Evolutionary conservation across 2,329 filamentous ascomycete genomes (phyloP), one percentile per base, ranked within the genome.

Genomic region (Scedosporium dehoogii): DNA sequence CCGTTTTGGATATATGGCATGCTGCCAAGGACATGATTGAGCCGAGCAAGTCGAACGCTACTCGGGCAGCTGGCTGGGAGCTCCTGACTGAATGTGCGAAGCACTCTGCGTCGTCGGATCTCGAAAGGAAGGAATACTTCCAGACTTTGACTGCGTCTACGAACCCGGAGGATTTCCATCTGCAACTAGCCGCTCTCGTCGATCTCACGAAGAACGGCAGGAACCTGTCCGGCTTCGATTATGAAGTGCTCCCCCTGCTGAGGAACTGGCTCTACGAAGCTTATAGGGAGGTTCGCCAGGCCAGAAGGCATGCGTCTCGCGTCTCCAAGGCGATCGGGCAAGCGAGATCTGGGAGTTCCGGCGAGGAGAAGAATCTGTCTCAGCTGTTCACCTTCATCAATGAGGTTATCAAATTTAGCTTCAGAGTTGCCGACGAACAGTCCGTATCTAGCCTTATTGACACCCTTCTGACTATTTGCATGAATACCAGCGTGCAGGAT

Each of bases 401-500:
- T 63, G 85, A 89, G 65, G 79, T 90, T 61, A 85, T 90, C 75
- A 91, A 90, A 70, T 92, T 90, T 77, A 90, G 87, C 70, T 88
- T 86, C 71, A 88, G 86, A 66, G 80, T 85, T 38, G 85, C 88
- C 25, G 81, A 82, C 65, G 86, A 89, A 65, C 73, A 79, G 38
- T 83, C 87, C 56, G 78, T 89, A 21, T 80, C 80, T 60, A 76
- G 78, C 3, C 74, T 92, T 61, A 82, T 92, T 63, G 79, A 84
- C 63, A 80, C 80, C 12, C 74, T 90, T 7, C 77, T 91, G 56
- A 74, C 78, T 61, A 89, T 92, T 56, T 91, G 88, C 73, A 81
- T 85, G 71, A 84, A 81, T 67, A 91, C 89, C 1, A 85, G 80
- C 59, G 78, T 81, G 33, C 78, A 85, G 58, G 79, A 82, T 29